Conservation (phyloP, 495 filamentous ascomycete species). For the Daldinia loculata region DNA sequence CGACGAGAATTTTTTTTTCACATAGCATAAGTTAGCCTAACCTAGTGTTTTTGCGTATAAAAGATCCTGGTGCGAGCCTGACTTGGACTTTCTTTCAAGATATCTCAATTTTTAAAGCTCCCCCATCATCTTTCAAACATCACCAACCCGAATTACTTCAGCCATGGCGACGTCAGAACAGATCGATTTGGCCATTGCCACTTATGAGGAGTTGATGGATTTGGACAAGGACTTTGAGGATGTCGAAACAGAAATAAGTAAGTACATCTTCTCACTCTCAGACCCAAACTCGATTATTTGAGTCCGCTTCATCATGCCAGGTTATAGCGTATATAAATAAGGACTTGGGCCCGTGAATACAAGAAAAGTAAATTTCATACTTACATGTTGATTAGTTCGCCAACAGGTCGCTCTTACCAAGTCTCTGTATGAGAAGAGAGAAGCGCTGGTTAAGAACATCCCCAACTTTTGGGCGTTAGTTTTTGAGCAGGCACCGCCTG, state of each 20-base stretch:
- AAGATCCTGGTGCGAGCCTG: background rate
- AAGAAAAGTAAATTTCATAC: constrained; percentile 1
- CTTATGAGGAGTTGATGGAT: constrained; percentile 66
- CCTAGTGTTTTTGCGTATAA: constrained; percentile 2
- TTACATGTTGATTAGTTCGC: constrained; percentile 58
- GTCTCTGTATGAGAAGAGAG: constrained; percentile 76
- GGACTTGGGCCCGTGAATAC: background rate
- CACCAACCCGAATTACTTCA: constrained; percentile 1
- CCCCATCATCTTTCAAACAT: background rate
- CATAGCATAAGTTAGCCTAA: constrained; percentile 9
- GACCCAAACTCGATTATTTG: background rate
- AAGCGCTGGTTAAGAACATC: constrained; percentile 71
- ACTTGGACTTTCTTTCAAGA: constrained; percentile 2
- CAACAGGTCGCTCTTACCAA: constrained; percentile 60
- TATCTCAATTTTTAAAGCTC: background rate
- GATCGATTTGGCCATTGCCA: constrained; percentile 53
- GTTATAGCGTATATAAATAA: background rate
- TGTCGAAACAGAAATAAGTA: constrained; percentile 74
- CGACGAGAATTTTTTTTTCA: constrained; percentile 34
- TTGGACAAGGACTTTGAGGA: constrained; percentile 77
- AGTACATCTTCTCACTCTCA: constrained; percentile 37
- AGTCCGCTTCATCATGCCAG: background rate
- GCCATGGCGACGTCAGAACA: constrained; percentile 52
- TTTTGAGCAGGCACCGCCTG: constrained; percentile 79
- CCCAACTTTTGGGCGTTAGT: constrained; percentile 89